Percentiles rank a stretch among this genome's conserved stretches.
Conservation (phyloP, 768 basidiomycete genomes). For the Boletus patriciae region DNA sequence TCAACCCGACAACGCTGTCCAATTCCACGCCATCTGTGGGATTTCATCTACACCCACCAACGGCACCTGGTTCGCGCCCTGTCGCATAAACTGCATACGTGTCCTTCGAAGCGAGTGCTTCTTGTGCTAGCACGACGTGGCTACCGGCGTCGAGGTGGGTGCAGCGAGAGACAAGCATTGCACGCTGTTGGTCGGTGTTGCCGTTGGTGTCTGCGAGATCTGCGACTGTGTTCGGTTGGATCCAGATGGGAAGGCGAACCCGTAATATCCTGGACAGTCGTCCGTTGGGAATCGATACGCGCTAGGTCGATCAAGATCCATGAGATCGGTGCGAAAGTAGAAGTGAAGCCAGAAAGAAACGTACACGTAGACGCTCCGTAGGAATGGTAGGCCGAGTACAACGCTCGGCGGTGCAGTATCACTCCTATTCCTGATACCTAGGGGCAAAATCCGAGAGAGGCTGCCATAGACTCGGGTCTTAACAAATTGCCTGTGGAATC, state of each 20-base stretch:
- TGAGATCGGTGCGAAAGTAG: neutral
- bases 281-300: conserved; percentile 35
- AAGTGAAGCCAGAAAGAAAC: neutral
- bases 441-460: conserved; percentile 11
- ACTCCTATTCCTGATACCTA: conserved; percentile 20
- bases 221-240: conserved; percentile 29
- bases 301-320: conserved; percentile 3
- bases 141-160: conserved; percentile 32
- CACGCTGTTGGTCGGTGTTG: conserved; percentile 27
- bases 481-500: conserved; percentile 26
- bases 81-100: conserved; percentile 18
- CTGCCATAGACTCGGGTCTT: conserved; percentile 3
- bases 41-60: conserved; percentile 19
- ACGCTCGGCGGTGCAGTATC: conserved; percentile 14
- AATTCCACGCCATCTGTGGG: conserved; percentile 21
- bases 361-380: conserved; percentile 35
- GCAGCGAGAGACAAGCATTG: conserved; percentile 25
- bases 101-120: neutral
- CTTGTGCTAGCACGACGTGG: conserved; percentile 15
- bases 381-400: conserved; percentile 28
- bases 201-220: conserved; percentile 28
- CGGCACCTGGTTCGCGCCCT: conserved; percentile 2
- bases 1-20: conserved; percentile 14
- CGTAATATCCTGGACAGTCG: conserved; percentile 32
- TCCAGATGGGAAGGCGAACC: conserved; percentile 31